Conservation (phyloP, 73 alveolate genomes). For the Symbiodinium pilosum region DNA sequence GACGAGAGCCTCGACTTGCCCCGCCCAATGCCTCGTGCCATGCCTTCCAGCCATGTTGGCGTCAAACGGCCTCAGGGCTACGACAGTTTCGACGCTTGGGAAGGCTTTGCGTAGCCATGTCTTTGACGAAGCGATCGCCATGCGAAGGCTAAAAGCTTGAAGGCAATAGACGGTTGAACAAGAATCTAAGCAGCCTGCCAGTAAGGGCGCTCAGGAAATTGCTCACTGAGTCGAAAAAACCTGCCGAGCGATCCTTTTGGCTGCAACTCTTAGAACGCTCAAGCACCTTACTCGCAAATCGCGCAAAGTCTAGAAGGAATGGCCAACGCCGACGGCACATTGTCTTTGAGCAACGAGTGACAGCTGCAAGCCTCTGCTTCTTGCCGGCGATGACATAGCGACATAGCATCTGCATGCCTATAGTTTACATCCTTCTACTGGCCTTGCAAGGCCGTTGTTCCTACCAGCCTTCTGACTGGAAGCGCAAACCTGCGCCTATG, state of each 20-base stretch:
- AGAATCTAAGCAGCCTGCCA: background rate
- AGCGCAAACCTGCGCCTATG: too few species aligned
- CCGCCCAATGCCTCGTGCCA: slow-evolving; percentile 22
- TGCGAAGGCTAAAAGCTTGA: background rate
- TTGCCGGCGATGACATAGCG: background rate
- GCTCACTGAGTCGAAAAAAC: slow-evolving; percentile 25
- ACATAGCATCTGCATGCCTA: too few species aligned
- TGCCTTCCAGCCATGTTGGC: slow-evolving; percentile 84
- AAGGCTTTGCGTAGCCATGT: too few species aligned
- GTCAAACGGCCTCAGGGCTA: slow-evolving; percentile 47
- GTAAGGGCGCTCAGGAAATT: slow-evolving; percentile 24
- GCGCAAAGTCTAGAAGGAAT: too few species aligned
- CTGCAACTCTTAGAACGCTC: background rate
- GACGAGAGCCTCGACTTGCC: background rate
- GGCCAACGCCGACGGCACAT: too few species aligned
- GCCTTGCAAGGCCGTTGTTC: too few species aligned
- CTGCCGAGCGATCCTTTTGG: background rate
- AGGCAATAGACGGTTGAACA: background rate
- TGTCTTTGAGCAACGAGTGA: too few species aligned
- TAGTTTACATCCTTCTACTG: too few species aligned
- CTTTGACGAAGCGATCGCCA: too few species aligned
- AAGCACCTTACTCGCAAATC: background rate
- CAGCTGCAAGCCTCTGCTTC: background rate
- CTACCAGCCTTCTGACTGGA: too few species aligned
- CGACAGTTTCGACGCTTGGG: too few species aligned